Base-by-base conservation (phyloP, 1,284 basidiomycete species). In the Cryptococcus sp. region DNA sequence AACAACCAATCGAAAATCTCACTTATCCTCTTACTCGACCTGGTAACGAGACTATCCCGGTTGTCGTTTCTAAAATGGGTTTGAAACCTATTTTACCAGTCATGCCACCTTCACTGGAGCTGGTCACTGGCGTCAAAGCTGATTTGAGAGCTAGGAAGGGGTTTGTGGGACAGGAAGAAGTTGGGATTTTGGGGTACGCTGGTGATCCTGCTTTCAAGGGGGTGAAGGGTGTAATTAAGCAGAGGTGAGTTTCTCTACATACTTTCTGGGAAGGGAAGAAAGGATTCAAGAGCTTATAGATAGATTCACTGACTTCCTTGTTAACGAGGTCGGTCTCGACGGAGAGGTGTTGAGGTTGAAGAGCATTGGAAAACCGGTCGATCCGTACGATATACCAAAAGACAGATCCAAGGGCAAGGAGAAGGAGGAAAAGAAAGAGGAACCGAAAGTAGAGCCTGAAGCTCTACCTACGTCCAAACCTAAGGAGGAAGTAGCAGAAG, bases 221-320 rank as follows among this genome's bases (percentile, higher is more conserved):
- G 11, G 59, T 96, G 57, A 80, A 85, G 46, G 92, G 89, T 7
- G 92, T 96, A 65, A 94, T 97, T 72, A 97, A 97, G 75, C 91
- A 96, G 76, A 80, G 91, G 91, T 91, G 56, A 55, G 79, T 60
- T 4, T 10, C 34, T 18, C 25, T 18, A 44, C 25, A 28, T 49
- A 46, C 39, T 46, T 24, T 44, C 44, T 34, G 40, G 23, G n/a
- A 52, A 31, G 10, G 24, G 4, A 9, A 16, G n/a, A n/a, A n/a
- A n/a, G n/a, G n/a, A n/a, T n/a, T n/a, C n/a, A n/a, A n/a, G n/a
- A n/a, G n/a, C n/a, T n/a, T n/a, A n/a, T n/a, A n/a, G n/a, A n/a
- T 49, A 94, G 92, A 63, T 96, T 96, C 71, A 92, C 91, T 36
- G 92, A 97, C 75, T 97, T 97, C 69, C 67, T 96, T 58, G 92